phyloP scores from a whole-genome alignment of 371 early-diverging fungal species.

The Amoeboaphelidium occidentale region DNA sequence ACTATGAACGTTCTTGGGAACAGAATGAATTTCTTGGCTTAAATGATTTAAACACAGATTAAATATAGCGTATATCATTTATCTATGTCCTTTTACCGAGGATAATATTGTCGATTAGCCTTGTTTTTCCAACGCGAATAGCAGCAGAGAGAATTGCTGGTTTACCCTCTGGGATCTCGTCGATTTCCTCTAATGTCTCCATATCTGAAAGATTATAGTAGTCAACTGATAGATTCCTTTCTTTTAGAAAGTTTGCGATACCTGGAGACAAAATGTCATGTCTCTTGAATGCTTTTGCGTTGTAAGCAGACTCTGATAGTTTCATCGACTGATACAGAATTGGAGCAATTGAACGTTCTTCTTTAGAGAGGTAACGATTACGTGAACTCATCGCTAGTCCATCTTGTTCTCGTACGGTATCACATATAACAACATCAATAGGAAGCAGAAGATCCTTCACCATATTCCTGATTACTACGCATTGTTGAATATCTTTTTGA shows the following conservation, averaged over 20 bases:
- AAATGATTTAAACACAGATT: constrained; percentile 62
- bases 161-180: constrained; percentile 15
- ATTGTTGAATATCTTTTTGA: constrained; percentile 94
- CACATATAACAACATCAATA: constrained; percentile 37
- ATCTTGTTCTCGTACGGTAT: constrained; percentile 51
- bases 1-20: constrained; percentile 60
- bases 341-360: constrained; percentile 42
- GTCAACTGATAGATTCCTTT: constrained; percentile 31
- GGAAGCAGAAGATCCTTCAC: constrained; percentile 51
- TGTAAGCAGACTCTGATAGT: constrained; percentile 23
- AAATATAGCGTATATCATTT: no score
- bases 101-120: constrained; percentile 77
- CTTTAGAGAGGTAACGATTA: constrained; percentile 52
- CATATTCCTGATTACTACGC: constrained; percentile 48
- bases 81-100: no score
- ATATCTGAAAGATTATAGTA: constrained; percentile 61
- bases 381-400: constrained; percentile 77
- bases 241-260: not conserved
- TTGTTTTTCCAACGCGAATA: constrained; percentile 57
- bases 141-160: constrained; percentile 74
- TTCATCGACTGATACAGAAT: constrained; percentile 43
- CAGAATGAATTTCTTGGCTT: constrained; percentile 62
- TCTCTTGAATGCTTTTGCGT: not conserved
- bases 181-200: constrained; percentile 32
- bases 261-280: not conserved